These are phyloP conservation scores for Mortierella claussenii DNA, from an alignment of 192 early-diverging fungal species.

Conservation along the genomic window DNA sequence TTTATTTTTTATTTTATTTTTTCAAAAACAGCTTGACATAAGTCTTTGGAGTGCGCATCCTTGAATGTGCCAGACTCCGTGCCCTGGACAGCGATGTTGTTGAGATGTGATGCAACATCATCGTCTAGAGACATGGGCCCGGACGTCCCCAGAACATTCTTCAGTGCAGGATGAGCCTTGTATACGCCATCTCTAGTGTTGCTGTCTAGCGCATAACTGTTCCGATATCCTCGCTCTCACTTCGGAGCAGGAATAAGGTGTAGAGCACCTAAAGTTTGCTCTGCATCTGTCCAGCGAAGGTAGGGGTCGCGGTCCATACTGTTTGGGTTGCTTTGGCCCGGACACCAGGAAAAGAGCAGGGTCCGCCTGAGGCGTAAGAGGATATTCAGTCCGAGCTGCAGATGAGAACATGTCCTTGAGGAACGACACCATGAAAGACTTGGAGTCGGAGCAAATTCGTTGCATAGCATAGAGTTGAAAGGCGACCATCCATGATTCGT, in stretches of 20 bases:
- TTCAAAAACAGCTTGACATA: not conserved
- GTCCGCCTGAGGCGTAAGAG: not conserved
- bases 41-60: not conserved
- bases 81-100: not conserved
- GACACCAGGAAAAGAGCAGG: not conserved
- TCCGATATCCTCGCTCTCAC: not conserved
- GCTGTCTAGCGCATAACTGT: not conserved
- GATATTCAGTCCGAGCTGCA: not conserved
- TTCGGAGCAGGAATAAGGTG: not conserved
- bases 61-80: not conserved
- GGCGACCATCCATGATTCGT: not conserved
- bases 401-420: slow-evolving; percentile 1
- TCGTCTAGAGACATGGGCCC: not conserved
- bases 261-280: not conserved
- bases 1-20: too few species aligned
- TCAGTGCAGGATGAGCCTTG: not conserved
- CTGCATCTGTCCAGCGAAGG: not conserved
- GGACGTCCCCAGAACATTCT: not conserved
- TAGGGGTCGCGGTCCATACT: not conserved
- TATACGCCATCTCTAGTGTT: not conserved
- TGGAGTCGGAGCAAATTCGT: slow-evolving; percentile 4
- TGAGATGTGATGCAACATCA: not conserved
- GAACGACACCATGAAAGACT: slow-evolving; percentile 5
- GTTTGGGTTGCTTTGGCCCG: not conserved
- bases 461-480: slow-evolving; percentile 5